Evolutionary conservation across 805 yeast species (phyloP).

Genomic region (Ogataea nakhonphanomensis): DNA sequence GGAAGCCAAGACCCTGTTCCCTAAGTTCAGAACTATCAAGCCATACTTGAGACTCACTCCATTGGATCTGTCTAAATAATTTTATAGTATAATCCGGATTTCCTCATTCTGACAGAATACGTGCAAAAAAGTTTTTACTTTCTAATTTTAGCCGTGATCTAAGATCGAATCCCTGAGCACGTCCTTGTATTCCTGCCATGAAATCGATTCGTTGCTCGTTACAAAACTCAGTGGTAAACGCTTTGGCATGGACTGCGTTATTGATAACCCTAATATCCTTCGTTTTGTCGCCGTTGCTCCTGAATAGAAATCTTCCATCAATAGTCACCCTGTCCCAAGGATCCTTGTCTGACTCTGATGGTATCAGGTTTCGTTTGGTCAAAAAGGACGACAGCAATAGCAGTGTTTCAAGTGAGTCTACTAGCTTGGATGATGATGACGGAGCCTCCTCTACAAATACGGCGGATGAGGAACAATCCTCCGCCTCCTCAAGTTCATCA

Average conservation of each 20-base stretch:
- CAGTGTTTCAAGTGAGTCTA: background rate
- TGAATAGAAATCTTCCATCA: background rate
- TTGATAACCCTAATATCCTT: background rate
- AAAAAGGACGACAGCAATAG: slow-evolving; percentile 3
- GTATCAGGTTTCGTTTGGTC: slow-evolving; percentile 4
- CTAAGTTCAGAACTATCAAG: slow-evolving; percentile 57
- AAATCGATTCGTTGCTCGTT: background rate
- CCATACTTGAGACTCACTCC: slow-evolving; percentile 62
- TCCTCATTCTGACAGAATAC: slow-evolving; percentile 2
- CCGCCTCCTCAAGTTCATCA: too few relatives aligned
- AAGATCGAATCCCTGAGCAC: slow-evolving; percentile 4
- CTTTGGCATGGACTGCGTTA: background rate
- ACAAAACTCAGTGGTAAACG: background rate
- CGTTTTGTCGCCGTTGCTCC: background rate
- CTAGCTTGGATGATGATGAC: background rate
- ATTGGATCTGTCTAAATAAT: slow-evolving; percentile 19
- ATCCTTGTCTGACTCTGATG: background rate
- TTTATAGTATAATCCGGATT: background rate
- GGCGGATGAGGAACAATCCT: too few relatives aligned
- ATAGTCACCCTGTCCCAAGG: background rate
- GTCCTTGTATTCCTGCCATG: background rate
- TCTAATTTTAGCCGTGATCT: slow-evolving; percentile 9
- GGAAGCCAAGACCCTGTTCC: slow-evolving; percentile 58
- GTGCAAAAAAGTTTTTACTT: slow-evolving; percentile 6
- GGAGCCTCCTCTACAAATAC: too few relatives aligned